Base-by-base conservation (phyloP, 768 basidiomycete species). In the Leccinum longicurvipes region DNA sequence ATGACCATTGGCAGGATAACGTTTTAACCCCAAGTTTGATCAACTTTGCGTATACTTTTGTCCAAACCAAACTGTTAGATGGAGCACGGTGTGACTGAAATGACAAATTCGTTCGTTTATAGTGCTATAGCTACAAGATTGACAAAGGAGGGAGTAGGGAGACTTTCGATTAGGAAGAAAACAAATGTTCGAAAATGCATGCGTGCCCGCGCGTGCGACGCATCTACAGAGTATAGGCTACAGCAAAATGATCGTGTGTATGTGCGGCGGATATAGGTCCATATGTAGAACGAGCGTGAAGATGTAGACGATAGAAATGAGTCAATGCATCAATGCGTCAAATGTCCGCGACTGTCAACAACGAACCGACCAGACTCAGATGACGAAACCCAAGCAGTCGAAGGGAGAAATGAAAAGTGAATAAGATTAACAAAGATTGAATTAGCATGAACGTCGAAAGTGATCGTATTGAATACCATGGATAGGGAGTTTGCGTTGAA, bases 361-460 rank as follows among this genome's bases (percentile, higher is more conserved):
- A 51, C 19, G 46, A 34, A 6, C 29, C 11, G 11, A 54, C 42
- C 34, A 31, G 27, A 17, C 12, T 39, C 15, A 1, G 28, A 31
- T 19, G 25, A 36, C 34, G 2, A 19, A 47, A 11, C 34, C 24
- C 36, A 28, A 44, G 42, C 9, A 12, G 44, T 6, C 34, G 6
- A 46, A 47, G 9, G 3, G 27, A 12, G 34, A 36, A 47, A 32
- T 11, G 41, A 19, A 12, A 44, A 9, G 10, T 9, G 1, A 34
- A 50, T 23, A 25, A 51, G 23, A 42, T 14, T 27, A 48, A 48
- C 4, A 10, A 39, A 23, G 17, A 3, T 21, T n/a, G 24, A 17
- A 67, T 67, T 57, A 59, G 36, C 47, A 39, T 21, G 58, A 68
- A 63, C 2, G 51, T 52, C 62, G 57, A 66, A 67, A 25, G 34